These are phyloP conservation scores for Aspergillus sp. DNA, from an alignment of 2,329 filamentous ascomycete species.

Conservation along the genomic window DNA sequence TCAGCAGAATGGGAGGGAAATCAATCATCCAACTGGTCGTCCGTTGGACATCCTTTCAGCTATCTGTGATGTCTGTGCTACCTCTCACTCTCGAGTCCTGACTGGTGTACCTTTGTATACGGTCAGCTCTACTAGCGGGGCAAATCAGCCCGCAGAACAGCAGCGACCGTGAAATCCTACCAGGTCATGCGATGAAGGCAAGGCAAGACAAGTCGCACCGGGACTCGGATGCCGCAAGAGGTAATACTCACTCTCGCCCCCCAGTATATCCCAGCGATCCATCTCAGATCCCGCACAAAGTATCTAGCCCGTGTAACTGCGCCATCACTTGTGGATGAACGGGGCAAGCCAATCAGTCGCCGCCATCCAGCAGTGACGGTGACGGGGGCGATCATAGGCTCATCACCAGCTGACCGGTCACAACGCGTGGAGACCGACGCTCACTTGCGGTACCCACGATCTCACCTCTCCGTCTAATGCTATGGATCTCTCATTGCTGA, in stretches of 20 bases:
- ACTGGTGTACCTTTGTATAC: background rate
- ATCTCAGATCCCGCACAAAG: background rate
- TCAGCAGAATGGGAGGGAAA: background rate
- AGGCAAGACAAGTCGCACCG: background rate
- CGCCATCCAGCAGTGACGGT: background rate
- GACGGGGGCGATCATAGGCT: conserved; percentile 19
- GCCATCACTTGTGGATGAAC: background rate
- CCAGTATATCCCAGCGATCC: background rate
- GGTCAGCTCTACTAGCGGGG: background rate
- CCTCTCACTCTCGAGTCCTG: background rate
- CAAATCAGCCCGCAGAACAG: background rate
- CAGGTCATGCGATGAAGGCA: background rate
- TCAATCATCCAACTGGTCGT: too few relatives aligned
- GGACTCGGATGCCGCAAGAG: background rate
- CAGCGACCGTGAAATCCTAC: background rate
- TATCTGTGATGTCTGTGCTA: too few relatives aligned
- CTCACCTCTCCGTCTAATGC: background rate
- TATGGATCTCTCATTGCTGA: background rate
- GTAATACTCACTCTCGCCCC: background rate
- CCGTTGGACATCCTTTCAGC: too few relatives aligned
- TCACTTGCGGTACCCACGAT: conserved; percentile 5
- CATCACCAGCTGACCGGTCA: conserved; percentile 12
- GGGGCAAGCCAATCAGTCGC: too few relatives aligned
- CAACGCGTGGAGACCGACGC: conserved; percentile 9
- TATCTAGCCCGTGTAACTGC: background rate